Evolutionary conservation across 768 basidiomycete species (phyloP).

Genomic region (Astraeus odoratus): DNA sequence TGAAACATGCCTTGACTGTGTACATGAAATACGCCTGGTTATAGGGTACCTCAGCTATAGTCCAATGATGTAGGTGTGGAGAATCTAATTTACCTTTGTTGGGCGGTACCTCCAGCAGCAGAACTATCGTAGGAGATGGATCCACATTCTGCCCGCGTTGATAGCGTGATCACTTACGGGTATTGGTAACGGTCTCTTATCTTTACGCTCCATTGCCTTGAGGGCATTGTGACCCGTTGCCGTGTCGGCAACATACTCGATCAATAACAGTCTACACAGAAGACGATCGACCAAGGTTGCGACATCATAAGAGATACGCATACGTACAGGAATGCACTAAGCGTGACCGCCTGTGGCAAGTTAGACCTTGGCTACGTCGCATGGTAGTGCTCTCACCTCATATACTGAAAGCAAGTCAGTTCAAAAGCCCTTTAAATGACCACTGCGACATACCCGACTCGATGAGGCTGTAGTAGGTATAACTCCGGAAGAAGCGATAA

Average conservation of each 20-base stretch:
- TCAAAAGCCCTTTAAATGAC: constrained; percentile 20
- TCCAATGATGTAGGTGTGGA: constrained; percentile 6
- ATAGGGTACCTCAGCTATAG: background rate
- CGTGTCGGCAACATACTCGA: constrained; percentile 78
- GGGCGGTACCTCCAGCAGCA: constrained; percentile 80
- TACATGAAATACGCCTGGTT: constrained; percentile 81
- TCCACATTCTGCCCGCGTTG: background rate
- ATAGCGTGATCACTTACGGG: constrained; percentile 40
- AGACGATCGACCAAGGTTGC: background rate
- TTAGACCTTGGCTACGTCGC: constrained; percentile 7
- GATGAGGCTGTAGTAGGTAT: constrained; percentile 54
- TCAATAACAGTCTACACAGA: constrained; percentile 58
- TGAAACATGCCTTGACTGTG: constrained; percentile 57
- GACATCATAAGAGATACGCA: background rate
- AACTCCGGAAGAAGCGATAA: constrained; percentile 76
- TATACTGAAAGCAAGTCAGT: constrained; percentile 41
- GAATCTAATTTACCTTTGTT: constrained; percentile 47
- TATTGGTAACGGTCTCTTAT: constrained; percentile 65
- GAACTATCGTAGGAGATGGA: constrained; percentile 38
- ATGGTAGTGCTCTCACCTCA: constrained; percentile 40
- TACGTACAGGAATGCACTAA: constrained; percentile 81
- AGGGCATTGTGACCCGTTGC: constrained; percentile 54
- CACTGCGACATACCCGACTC: constrained; percentile 36
- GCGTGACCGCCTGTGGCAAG: constrained; percentile 55
- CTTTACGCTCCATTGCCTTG: constrained; percentile 69